Evolutionary conservation across 129 eudicot species (phyloP), one percentile per base, ranked within the genome.

Genomic region (Logfia minima): DNA sequence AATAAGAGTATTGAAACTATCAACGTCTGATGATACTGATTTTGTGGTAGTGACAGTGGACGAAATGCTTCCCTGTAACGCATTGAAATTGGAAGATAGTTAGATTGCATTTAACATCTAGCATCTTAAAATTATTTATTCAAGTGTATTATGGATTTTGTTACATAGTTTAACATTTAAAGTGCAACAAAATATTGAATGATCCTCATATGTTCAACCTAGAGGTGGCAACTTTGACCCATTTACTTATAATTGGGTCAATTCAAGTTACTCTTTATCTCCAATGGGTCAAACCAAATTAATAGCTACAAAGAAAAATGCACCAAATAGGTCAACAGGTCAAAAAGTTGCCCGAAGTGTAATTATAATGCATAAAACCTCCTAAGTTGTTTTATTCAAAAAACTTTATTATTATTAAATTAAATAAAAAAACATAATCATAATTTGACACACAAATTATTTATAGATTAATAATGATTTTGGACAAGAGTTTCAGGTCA

Each of bases 41-140:
- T 78, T 67, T 68, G 80, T 83, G 3, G 90, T 71, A 24, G 79
- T 68, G 62, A 81, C 72, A 23, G 43, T 73, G 17, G 85, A 67
- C 61, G 60, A 77, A 72, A 75, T 60, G 80, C 75, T 85, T 66
- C 75, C 84, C 92, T 91, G 84, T 14, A 43, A 72, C 55, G 3
- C 28, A 26, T 11, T n/a, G 66, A 34, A 55, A 66, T 34, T 6
- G 48, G 37, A 71, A 61, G 17, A 13, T 21, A 39, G 68, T 53
- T 52, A 67, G 39, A 52, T 48, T 66, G 34, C 37, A 32, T 16
- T 64, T 19, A 41, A 28, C 51, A 63, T 76, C 9, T 60, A 17
- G 9, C 48, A 58, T 41, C 29, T 23, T 8, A 52, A 14, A 16
- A 32, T 10, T 68, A 8, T 8, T 19, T 22, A 58, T 24, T 13